A percentile compares a stretch with the other conserved stretches of the same genome.
These are phyloP conservation scores for Aspergillus fructus DNA, from an alignment of 2,329 filamentous ascomycete species.

Conservation along the genomic window DNA sequence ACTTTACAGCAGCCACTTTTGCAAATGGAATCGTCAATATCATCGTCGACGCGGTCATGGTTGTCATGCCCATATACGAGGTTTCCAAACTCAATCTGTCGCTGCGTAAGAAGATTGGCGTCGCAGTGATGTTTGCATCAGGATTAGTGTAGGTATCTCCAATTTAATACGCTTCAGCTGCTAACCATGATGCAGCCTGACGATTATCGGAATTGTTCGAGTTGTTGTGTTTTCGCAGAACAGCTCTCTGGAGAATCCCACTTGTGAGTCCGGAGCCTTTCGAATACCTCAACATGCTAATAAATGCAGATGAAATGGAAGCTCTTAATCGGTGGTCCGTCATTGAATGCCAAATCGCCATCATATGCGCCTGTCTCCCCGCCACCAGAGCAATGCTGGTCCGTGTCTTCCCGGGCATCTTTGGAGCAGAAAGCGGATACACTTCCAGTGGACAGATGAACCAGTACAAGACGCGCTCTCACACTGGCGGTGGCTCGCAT, in stretches of 20 bases:
- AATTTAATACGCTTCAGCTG: neutral
- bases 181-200: neutral
- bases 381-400: constrained; percentile 24
- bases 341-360: constrained; percentile 27
- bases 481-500: neutral
- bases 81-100: constrained; percentile 21
- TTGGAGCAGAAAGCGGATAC: constrained; percentile 4
- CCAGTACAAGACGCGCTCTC: neutral
- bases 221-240: neutral
- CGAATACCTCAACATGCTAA: neutral
- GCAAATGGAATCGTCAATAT: constrained; percentile 23
- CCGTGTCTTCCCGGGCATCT: constrained; percentile 18
- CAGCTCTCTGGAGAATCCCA: neutral
- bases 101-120: constrained; percentile 16
- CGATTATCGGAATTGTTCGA: neutral
- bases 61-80: constrained; percentile 23
- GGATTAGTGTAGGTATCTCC: constrained; percentile 16
- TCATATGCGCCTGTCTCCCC: constrained; percentile 28
- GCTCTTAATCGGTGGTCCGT: constrained; percentile 30
- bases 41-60: constrained; percentile 20
- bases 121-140: constrained; percentile 20
- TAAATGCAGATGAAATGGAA: constrained; percentile 17
- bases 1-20: constrained; percentile 20
- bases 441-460: neutral
- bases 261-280: neutral